Evolutionary conservation across 2,329 filamentous ascomycete genomes (phyloP), one percentile per base, ranked within the genome.

Genomic region (Colletotrichum liriopes): DNA sequence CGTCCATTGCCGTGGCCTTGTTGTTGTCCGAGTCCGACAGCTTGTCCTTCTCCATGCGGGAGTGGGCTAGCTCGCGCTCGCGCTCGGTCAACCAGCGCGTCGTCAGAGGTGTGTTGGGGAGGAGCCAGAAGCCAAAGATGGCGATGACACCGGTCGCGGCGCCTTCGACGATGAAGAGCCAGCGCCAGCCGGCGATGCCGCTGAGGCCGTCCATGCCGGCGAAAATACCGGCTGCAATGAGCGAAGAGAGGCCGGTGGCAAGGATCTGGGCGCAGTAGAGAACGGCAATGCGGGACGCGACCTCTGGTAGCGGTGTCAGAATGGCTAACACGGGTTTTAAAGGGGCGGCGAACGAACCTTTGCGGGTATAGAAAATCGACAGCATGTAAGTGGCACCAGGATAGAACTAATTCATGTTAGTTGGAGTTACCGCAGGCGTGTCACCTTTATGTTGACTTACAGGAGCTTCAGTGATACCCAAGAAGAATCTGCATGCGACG

Each of bases 231-330:
- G 89, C 89, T 2, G 89, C 88, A n/a, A 92, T 84, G 29, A 91
- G 81, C 1, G 91, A 92, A 0, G 90, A 91, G 76, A 94, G 93
- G 0, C 92, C 91, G 0, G 91, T 91, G 1, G 90, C 91, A 8
- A 93, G 85, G 20, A 93, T 83, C 5, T 90, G 89, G 0, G 91
- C 92, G 1, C 90, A 90, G 70, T 87, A 83, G 0, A 83, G 84
- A 8, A 92, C 83, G 11, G 89, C 89, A 26, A 90, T 92, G 26
- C 91, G 85, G 20, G 91, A 83, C 2, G 87, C 89, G 0, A 92
- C 81, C 77, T 93, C 92, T 78, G n/a, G 23, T 3, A 16, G 18
- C 26, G n/a, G 29, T 55, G 37, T 73, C 26, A 72, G 55, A 45
- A 14, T 11, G 32, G 14, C 1, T 0, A 6, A 1, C 1, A 20